Evolutionary conservation across 2,329 filamentous ascomycete species (phyloP).

Genomic region (Phialophora chinensis): DNA sequence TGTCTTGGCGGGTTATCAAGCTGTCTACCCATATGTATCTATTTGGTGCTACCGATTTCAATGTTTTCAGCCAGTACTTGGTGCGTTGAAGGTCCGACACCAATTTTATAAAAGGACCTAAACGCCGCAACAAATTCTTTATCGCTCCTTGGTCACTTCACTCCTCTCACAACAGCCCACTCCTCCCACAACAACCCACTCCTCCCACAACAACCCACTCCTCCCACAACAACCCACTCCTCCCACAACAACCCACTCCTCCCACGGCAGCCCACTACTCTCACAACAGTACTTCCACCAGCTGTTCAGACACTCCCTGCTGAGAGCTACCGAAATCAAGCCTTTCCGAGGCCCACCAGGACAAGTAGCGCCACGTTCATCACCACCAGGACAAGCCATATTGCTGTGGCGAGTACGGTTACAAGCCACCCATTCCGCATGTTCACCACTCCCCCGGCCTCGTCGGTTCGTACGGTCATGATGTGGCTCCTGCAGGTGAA

Average conservation of each 20-base stretch:
- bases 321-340: slow-evolving; percentile 34
- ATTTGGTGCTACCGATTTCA: background rate
- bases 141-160: background rate
- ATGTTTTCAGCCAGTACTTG: background rate
- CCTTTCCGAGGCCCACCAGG: slow-evolving; percentile 63
- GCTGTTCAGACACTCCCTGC: background rate
- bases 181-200: too few species aligned
- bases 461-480: slow-evolving; percentile 68
- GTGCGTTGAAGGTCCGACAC: background rate
- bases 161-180: background rate
- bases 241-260: too few species aligned
- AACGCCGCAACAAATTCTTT: background rate
- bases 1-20: background rate
- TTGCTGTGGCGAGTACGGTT: slow-evolving; percentile 61
- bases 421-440: slow-evolving; percentile 78
- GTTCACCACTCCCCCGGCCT: slow-evolving; percentile 48
- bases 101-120: background rate
- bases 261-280: too few species aligned
- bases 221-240: background rate
- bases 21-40: background rate
- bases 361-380: slow-evolving; percentile 83
- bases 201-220: background rate
- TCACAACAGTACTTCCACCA: background rate
- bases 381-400: slow-evolving; percentile 76
- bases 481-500: slow-evolving; percentile 80